Evolutionary conservation across 2,329 filamentous ascomycete genomes (phyloP), one percentile per base, ranked within the genome.

Genomic region (Alternaria ethzedia): DNA sequence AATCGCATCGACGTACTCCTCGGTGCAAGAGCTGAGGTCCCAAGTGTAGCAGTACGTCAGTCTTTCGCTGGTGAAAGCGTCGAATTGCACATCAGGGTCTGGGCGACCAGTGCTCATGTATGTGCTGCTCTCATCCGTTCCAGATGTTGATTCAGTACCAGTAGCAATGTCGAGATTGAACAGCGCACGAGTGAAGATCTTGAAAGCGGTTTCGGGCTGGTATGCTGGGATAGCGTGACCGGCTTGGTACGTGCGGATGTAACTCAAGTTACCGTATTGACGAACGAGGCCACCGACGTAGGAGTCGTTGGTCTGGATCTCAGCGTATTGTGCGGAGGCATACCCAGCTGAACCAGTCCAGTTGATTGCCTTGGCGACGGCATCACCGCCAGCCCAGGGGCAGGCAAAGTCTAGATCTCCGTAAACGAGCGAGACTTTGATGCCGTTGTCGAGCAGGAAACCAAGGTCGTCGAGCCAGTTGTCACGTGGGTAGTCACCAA

Each of bases 181-280:
- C 64, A 86, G 75, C 9, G 81, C 80, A 15, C 85, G 80, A 5
- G 82, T 80, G 70, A 86, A 86, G 61, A 86, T 79, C 5, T 81
- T 81, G 63, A 84, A 86, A 0, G 81, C 81, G 0, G 85, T 84
- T 67, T 86, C 69, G 26, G 78, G 79, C 66, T 82, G 81, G 64
- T 80, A 82, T 50, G 72, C 78, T 0, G 79, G 78, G 3, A 82
- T 79, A 41, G 78, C 73, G 56, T 83, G 81, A 7, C 81, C 81
- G 17, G 80, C 73, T 43, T 82, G 77, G 63, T 76, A 79, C 15
- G 78, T 68, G 41, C 78, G 69, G 17, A 75, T 68, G 72, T 82
- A 83, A 21, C 75, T 79, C 49, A 83, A 67, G 49, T 79, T 79
- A 45, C 74, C 75, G 60, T 75, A 69, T 57, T 80, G 78, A 8